Evolutionary conservation across 306 rosid genomes (phyloP), one percentile per base, ranked within the genome.

Genomic region (Sechiopsis laciniata): DNA sequence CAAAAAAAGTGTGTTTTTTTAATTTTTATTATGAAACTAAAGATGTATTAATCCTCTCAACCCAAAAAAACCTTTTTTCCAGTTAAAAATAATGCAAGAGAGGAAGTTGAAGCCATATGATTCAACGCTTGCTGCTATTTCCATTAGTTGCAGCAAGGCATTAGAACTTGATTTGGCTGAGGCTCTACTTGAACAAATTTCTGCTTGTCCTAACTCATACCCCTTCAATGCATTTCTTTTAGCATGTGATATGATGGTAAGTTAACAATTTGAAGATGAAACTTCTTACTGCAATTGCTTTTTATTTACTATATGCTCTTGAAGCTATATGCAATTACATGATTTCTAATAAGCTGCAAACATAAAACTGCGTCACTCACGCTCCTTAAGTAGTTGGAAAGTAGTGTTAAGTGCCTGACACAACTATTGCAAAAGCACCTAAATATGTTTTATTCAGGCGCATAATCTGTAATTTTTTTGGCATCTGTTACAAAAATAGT

Each of bases 141-240:
- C 96, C 63, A 51, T 85, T 56, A 51, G 81, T 68, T 85, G 90
- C 82, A 85, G 96, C 81, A 72, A 75, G 78, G 88, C 74, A 26
- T 81, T 80, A 37, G 85, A 90, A 72, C 78, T 92, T 79, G 90
- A 84, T 79, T 81, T 87, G 75, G 98, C 96, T 0, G 91, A 92
- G 85, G 75, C 83, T 85, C 66, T 90, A 26, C 85, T 92, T 76
- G 73, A 87, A 80, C 90, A 80, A 81, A 78, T 90, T 77, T 77
- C 86, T 52, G 52, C 37, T 46, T 77, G 82, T 73, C 73, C 64
- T 40, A 7, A 55, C 78, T 83, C 85, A 22, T 15, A 84, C 73
- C 89, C 90, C 53, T 90, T 83, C 76, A 85, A 90, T 84, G 83
- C 80, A 78, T 83, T 87, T 82, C 79, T 88, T 58, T 83, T 78